Evolutionary conservation across 495 filamentous ascomycete genomes (phyloP).

Genomic region (Friedmanniomyces endolithicus): DNA sequence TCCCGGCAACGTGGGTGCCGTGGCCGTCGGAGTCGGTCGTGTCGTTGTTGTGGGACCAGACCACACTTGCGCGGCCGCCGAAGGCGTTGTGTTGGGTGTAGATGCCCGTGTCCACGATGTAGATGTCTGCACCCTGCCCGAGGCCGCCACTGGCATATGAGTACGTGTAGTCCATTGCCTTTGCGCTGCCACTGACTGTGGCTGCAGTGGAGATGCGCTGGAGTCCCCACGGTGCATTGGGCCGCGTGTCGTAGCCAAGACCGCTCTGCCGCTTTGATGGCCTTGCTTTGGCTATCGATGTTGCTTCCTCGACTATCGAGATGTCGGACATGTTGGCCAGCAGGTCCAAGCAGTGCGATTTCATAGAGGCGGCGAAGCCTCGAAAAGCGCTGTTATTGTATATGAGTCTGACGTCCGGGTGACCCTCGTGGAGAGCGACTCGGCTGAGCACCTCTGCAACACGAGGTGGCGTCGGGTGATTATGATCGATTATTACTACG

Average conservation of each 20-base stretch:
- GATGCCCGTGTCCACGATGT: conserved; percentile 40
- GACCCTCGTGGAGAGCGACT: conserved; percentile 17
- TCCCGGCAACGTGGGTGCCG: conserved; percentile 36
- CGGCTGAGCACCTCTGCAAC: conserved; percentile 24
- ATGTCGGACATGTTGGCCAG: conserved; percentile 32
- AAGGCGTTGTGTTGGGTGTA: conserved; percentile 36
- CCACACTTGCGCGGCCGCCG: conserved; percentile 32
- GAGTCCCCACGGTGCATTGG: conserved; percentile 37
- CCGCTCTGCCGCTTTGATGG: conserved; percentile 1
- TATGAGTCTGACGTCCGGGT: conserved; percentile 26
- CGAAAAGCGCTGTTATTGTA: conserved; percentile 38
- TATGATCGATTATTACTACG: conserved; percentile 29
- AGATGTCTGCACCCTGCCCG: conserved; percentile 39
- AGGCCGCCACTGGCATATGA: conserved; percentile 28
- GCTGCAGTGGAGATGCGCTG: conserved; percentile 34
- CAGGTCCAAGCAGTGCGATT: conserved; percentile 26
- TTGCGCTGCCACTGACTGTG: conserved; percentile 20
- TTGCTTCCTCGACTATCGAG: conserved; percentile 29
- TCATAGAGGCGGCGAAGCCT: conserved; percentile 34
- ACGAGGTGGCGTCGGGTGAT: conserved; percentile 13
- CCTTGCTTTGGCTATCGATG: conserved; percentile 11
- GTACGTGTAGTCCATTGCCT: conserved; percentile 32
- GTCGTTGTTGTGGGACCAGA: conserved; percentile 25
- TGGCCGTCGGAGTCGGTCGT: conserved; percentile 35
- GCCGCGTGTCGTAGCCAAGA: conserved; percentile 16